phyloP scores from a whole-genome alignment of 2,329 filamentous ascomycete species.

The Aspergillus bombycis region DNA sequence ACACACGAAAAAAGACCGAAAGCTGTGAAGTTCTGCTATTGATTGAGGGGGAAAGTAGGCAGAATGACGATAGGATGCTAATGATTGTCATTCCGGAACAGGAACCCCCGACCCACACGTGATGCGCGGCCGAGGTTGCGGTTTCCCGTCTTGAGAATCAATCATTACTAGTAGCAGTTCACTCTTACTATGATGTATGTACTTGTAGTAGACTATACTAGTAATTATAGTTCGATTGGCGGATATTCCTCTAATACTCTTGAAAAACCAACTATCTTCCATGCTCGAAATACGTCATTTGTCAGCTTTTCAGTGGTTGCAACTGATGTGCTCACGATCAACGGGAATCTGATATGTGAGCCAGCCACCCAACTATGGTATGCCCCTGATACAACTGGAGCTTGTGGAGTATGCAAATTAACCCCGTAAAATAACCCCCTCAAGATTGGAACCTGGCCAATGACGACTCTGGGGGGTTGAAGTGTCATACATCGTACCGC shows the following conservation, averaged over 20 bases:
- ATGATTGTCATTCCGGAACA: not conserved
- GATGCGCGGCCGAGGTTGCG: constrained; percentile 11
- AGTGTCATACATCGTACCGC: no score
- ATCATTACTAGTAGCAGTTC: not conserved
- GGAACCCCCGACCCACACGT: constrained; percentile 13
- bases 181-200: not conserved
- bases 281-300: not conserved
- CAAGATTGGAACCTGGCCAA: not conserved
- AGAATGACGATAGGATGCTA: not conserved
- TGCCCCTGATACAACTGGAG: not conserved
- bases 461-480: not conserved
- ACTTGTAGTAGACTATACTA: not conserved
- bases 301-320: not conserved
- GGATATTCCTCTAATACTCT: not conserved
- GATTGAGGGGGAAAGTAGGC: not conserved
- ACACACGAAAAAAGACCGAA: not conserved
- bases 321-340: not conserved
- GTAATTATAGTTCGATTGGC: not conserved
- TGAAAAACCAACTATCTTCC: no score
- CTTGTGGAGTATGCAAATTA: constrained; percentile 1
- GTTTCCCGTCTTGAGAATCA: not conserved
- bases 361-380: not conserved
- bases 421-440: not conserved
- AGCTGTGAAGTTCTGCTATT: not conserved
- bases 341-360: not conserved